A percentile compares a stretch with the other conserved stretches of the same genome.
Evolutionary conservation across 495 filamentous ascomycete species (phyloP).

Genomic region (Neurospora discreta): DNA sequence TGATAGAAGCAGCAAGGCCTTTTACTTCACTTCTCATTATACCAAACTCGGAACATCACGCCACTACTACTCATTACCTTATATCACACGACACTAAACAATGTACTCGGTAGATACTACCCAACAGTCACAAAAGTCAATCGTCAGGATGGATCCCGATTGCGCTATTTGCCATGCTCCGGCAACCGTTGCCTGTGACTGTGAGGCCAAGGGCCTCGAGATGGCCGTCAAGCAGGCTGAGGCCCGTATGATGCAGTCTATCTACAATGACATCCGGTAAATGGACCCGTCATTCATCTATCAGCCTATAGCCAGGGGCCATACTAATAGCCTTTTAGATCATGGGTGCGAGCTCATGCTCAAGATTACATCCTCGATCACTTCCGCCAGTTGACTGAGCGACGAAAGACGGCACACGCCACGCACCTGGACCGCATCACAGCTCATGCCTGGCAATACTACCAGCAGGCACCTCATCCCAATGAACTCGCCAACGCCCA

Average conservation of each 20-base stretch:
- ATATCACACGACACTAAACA: constrained; percentile 30
- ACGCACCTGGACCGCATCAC: constrained; percentile 46
- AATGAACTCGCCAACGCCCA: constrained; percentile 48
- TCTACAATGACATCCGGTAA: constrained; percentile 55
- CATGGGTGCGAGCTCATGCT: constrained; percentile 60
- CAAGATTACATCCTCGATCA: constrained; percentile 59
- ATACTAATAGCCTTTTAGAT: constrained; percentile 29
- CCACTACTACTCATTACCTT: constrained; percentile 10
- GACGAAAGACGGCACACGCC: constrained; percentile 46
- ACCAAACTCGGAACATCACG: constrained; percentile 22
- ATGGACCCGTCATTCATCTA: constrained; percentile 5
- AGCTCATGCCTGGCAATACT: constrained; percentile 47
- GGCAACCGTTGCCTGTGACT: constrained; percentile 51
- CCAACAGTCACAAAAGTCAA: constrained; percentile 32
- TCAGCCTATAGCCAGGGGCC: neutral
- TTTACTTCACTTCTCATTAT: constrained; percentile 17
- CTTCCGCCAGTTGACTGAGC: constrained; percentile 48
- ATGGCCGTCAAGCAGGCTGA: constrained; percentile 57
- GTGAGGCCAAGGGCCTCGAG: constrained; percentile 57
- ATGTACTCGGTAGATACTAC: constrained; percentile 36
- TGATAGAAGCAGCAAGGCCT: constrained; percentile 8
- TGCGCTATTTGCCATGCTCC: constrained; percentile 61
- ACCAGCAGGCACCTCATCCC: constrained; percentile 41
- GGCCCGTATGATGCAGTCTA: constrained; percentile 47
- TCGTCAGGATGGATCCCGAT: constrained; percentile 54